These are phyloP conservation scores for Suillus luteus DNA, from an alignment of 768 basidiomycete genomes.

Conservation along the genomic window DNA sequence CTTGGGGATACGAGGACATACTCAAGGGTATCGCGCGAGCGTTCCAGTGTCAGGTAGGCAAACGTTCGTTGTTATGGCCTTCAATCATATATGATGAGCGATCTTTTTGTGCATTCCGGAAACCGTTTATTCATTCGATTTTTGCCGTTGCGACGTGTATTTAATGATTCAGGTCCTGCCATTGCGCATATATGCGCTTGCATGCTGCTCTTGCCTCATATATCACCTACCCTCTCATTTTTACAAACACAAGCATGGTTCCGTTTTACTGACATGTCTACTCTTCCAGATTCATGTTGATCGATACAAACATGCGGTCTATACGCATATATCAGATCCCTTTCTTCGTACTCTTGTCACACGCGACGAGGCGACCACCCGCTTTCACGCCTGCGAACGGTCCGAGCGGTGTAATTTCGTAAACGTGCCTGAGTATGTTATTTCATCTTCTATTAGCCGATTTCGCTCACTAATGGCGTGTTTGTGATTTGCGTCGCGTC, in stretches of 20 bases:
- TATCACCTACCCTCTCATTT: background rate
- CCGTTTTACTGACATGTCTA: background rate
- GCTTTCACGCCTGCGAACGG: constrained; percentile 95
- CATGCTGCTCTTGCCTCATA: background rate
- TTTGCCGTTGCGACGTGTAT: background rate
- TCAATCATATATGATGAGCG: background rate
- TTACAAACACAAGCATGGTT: constrained; percentile 2
- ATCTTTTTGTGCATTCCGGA: background rate
- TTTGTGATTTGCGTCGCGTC: background rate
- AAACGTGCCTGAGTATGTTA: constrained; percentile 36
- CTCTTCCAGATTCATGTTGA: constrained; percentile 79
- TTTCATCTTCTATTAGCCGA: background rate
- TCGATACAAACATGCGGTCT: constrained; percentile 80
- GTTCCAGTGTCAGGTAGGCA: constrained; percentile 61
- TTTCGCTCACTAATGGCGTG: background rate
- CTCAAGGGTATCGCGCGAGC: constrained; percentile 70
- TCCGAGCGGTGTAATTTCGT: constrained; percentile 72
- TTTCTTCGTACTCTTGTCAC: constrained; percentile 64
- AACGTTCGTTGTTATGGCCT: constrained; percentile 9
- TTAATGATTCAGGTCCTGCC: background rate
- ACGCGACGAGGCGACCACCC: constrained; percentile 57
- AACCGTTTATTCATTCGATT: background rate
- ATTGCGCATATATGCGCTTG: background rate
- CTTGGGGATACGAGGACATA: constrained; percentile 95
- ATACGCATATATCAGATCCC: constrained; percentile 56